Evolutionary conservation across 306 rosid species (phyloP).

Genomic region (Medicago lupulina): DNA sequence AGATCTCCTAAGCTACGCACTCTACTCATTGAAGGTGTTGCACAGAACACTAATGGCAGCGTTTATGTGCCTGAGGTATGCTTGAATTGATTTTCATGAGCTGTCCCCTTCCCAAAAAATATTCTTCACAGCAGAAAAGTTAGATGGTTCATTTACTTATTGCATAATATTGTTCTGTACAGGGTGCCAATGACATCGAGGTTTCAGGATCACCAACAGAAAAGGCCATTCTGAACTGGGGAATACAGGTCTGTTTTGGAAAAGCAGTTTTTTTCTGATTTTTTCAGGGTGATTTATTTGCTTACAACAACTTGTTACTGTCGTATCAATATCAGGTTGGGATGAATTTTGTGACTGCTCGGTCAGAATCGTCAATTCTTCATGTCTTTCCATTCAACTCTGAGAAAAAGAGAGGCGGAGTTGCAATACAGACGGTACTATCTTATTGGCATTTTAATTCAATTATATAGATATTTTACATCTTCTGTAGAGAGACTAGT

Average conservation of each 20-base stretch:
- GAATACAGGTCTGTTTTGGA: slow-evolving; percentile 58
- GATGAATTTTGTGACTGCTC: slow-evolving; percentile 75
- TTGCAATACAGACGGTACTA: slow-evolving; percentile 78
- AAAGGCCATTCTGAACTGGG: slow-evolving; percentile 91
- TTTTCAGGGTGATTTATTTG: background rate
- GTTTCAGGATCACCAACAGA: slow-evolving; percentile 98
- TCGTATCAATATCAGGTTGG: slow-evolving; percentile 69
- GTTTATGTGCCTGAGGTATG: slow-evolving; percentile 79
- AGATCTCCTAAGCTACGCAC: slow-evolving; percentile 54
- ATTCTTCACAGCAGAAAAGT: background rate
- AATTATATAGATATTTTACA: slow-evolving; percentile 20
- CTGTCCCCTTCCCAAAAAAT: background rate
- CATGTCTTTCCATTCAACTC: slow-evolving; percentile 93
- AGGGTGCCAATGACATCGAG: slow-evolving; percentile 72
- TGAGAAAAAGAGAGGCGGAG: slow-evolving; percentile 93
- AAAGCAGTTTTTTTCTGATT: background rate
- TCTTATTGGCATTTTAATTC: slow-evolving; percentile 29
- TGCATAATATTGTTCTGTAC: slow-evolving; percentile 29
- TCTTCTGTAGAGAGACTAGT: slow-evolving; percentile 3
- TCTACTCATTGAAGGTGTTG: slow-evolving; percentile 78
- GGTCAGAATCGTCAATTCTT: slow-evolving; percentile 69
- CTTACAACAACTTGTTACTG: slow-evolving; percentile 25
- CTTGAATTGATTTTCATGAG: slow-evolving; percentile 13
- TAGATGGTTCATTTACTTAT: background rate
- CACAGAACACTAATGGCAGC: slow-evolving; percentile 82